Percentiles rank a stretch among this genome's conserved stretches.
Evolutionary conservation across 768 basidiomycete genomes (phyloP).

Genomic region (Xerocomus brunneocitrinus): DNA sequence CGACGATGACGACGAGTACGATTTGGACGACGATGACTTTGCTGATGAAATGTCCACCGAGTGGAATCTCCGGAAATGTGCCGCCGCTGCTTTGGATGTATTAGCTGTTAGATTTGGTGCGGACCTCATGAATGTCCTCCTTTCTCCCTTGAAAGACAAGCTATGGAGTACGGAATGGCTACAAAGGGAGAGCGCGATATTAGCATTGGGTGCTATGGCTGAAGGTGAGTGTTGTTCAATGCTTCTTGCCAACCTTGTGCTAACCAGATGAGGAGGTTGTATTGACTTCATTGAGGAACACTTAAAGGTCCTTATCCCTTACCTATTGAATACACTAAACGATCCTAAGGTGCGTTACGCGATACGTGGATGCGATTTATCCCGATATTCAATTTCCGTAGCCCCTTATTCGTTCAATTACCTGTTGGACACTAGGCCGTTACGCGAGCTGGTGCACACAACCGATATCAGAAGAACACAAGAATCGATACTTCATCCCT

Average conservation of each 20-base stretch:
- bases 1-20: conserved; percentile 83
- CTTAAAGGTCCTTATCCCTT: conserved; percentile 87
- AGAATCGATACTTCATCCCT: conserved; percentile 87
- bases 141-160: conserved; percentile 88
- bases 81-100: conserved; percentile 95
- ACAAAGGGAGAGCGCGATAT: conserved; percentile 90
- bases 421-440: conserved; percentile 98
- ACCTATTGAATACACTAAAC: conserved; percentile 83
- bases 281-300: conserved; percentile 95
- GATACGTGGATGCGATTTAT: not conserved
- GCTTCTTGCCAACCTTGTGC: not conserved
- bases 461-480: conserved; percentile 79
- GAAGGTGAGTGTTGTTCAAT: conserved; percentile 60
- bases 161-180: conserved; percentile 93
- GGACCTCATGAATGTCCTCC: conserved; percentile 84
- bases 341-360: conserved; percentile 73
- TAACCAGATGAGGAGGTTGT: conserved; percentile 58
- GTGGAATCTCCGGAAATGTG: conserved; percentile 98
- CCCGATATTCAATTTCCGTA: conserved; percentile 29
- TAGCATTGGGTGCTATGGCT: conserved; percentile 96
- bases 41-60: conserved; percentile 97
- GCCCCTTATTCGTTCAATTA: conserved; percentile 97
- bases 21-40: conserved; percentile 80
- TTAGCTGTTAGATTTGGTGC: conserved; percentile 88
- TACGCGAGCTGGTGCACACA: conserved; percentile 98